These are phyloP conservation scores for Colletotrichum sansevieriae DNA, from an alignment of 2,329 filamentous ascomycete genomes.

Conservation along the genomic window DNA sequence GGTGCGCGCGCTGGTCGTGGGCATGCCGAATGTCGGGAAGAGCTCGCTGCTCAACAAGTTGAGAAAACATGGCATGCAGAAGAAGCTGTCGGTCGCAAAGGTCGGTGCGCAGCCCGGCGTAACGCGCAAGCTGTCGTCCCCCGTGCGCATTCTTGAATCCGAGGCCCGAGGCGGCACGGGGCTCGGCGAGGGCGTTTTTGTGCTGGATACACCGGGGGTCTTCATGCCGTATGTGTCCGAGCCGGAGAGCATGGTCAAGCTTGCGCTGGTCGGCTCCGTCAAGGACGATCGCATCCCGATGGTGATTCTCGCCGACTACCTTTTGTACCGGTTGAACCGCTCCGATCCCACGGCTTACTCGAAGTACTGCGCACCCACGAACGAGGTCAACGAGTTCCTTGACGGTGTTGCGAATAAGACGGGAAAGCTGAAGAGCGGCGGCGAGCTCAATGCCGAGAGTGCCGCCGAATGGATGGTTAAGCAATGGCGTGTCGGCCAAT, in stretches of 20 bases:
- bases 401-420: slow-evolving; percentile 78
- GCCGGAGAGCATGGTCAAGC: slow-evolving; percentile 90
- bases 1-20: slow-evolving; percentile 88
- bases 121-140: slow-evolving; percentile 85
- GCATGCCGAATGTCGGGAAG: slow-evolving; percentile 98
- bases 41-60: slow-evolving; percentile 93
- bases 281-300: slow-evolving; percentile 88
- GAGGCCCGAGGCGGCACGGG: slow-evolving; percentile 26
- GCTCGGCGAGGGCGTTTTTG: slow-evolving; percentile 76
- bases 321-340: slow-evolving; percentile 86
- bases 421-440: slow-evolving; percentile 82
- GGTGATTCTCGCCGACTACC: slow-evolving; percentile 87
- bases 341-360: slow-evolving; percentile 72
- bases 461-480: slow-evolving; percentile 86
- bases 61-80: slow-evolving; percentile 74
- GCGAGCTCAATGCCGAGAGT: slow-evolving; percentile 76
- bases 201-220: slow-evolving; percentile 94
- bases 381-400: slow-evolving; percentile 83
- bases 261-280: slow-evolving; percentile 91
- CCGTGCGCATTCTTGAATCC: slow-evolving; percentile 78
- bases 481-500: slow-evolving; percentile 81
- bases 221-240: slow-evolving; percentile 93
- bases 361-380: slow-evolving; percentile 78
- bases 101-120: slow-evolving; percentile 92
- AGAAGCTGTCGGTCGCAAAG: slow-evolving; percentile 74